A percentile compares a stretch with the other conserved stretches of the same genome.
phyloP scores from a whole-genome alignment of 305 asterid species.

The Euphrasia arctica region DNA sequence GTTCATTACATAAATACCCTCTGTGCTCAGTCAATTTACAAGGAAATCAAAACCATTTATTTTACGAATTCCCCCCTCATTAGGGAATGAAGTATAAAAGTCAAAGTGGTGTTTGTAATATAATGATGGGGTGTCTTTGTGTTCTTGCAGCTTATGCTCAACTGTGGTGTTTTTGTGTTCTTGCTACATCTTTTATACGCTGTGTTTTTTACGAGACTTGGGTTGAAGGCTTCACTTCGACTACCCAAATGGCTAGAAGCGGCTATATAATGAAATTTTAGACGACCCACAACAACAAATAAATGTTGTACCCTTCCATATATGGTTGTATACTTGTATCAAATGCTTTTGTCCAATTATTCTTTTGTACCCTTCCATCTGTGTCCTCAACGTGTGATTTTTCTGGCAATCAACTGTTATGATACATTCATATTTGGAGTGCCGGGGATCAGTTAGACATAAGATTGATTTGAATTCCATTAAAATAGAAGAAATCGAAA shows the following conservation, averaged over 20 bases:
- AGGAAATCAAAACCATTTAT: neutral
- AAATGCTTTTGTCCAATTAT: neutral
- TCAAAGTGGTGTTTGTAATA: neutral
- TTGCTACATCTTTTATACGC: slow-evolving; percentile 85
- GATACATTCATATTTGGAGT: neutral
- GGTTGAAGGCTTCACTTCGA: slow-evolving; percentile 66
- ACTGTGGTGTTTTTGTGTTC: slow-evolving; percentile 60
- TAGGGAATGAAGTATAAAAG: neutral
- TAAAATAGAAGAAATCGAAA: too few relatives aligned
- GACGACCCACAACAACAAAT: neutral
- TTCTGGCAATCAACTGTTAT: neutral
- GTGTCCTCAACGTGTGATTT: neutral
- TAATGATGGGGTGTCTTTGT: neutral
- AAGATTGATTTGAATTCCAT: too few relatives aligned
- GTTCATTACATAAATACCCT: neutral
- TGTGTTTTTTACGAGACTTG: slow-evolving; percentile 69
- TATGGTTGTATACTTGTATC: too few relatives aligned
- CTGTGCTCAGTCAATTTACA: neutral
- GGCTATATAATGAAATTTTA: slow-evolving; percentile 44
- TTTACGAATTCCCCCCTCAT: neutral
- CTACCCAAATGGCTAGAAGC: slow-evolving; percentile 83
- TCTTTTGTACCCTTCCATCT: neutral
- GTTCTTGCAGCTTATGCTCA: slow-evolving; percentile 76
- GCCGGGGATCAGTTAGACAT: too few relatives aligned
- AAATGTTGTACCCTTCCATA: neutral